A percentile compares a stretch with the other conserved stretches of the same genome.
Conservation (phyloP, 2,329 filamentous ascomycete genomes). For the Exophiala alcalophila region DNA sequence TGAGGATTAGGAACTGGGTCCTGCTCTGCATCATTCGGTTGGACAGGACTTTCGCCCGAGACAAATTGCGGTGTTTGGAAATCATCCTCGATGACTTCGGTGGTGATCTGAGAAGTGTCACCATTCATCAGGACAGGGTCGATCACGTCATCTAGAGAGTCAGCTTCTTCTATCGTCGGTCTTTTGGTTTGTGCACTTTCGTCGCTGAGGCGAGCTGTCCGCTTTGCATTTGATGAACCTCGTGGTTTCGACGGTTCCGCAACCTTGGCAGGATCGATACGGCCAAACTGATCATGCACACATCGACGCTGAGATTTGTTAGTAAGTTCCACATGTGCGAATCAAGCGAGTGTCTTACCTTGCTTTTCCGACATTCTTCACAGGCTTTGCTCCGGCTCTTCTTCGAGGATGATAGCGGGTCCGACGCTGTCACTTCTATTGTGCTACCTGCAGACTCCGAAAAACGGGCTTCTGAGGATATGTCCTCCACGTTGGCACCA, state of each 20-base stretch:
- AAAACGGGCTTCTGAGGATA: constrained; percentile 9
- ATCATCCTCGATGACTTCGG: constrained; percentile 20
- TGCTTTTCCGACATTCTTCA: constrained; percentile 65
- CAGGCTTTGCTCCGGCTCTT: constrained; percentile 63
- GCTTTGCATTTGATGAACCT: constrained; percentile 55
- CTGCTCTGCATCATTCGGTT: too few relatives aligned
- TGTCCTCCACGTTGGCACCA: constrained; percentile 7
- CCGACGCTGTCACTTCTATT: constrained; percentile 4
- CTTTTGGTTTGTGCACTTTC: constrained; percentile 41
- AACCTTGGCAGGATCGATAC: constrained; percentile 62
- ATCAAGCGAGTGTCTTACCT: constrained; percentile 55
- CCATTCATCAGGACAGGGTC: constrained; percentile 26
- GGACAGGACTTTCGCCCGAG: constrained; percentile 29
- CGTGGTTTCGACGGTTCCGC: constrained; percentile 60
- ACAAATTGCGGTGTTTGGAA: constrained; percentile 28
- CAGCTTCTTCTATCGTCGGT: constrained; percentile 25
- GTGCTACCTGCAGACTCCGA: constrained; percentile 3
- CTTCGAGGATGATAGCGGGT: constrained; percentile 42
- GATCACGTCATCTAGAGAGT: constrained; percentile 25
- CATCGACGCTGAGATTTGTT: constrained; percentile 55
- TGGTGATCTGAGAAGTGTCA: constrained; percentile 2
- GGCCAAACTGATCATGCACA: constrained; percentile 63
- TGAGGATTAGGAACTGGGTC: too few relatives aligned
- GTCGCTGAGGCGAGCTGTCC: constrained; percentile 45
- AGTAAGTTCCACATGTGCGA: too few relatives aligned